Evolutionary conservation across 2,329 filamentous ascomycete genomes (phyloP).

Genomic region (Colletotrichum truncatum): DNA sequence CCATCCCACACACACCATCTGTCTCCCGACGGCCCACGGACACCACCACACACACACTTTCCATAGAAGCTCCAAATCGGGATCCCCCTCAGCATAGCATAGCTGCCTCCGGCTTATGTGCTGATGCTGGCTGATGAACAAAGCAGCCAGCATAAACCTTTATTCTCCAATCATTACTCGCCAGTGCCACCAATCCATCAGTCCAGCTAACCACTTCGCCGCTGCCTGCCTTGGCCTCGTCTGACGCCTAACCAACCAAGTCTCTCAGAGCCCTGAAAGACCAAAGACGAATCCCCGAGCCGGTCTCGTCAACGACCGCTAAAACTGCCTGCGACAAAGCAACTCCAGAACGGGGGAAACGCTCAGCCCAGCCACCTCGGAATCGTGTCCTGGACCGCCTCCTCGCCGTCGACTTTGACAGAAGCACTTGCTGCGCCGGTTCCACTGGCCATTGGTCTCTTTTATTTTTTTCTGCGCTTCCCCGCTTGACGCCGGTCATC

Average conservation of each 20-base stretch:
- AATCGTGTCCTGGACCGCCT: not conserved
- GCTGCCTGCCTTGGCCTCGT: not conserved
- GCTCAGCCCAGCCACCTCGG: conserved; percentile 3
- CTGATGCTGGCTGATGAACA: not conserved
- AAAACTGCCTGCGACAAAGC: conserved; percentile 2
- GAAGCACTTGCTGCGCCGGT: not conserved
- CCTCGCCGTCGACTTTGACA: conserved; percentile 5
- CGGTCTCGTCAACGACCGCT: conserved; percentile 7
- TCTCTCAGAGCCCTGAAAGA: conserved; percentile 1
- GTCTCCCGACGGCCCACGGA: not conserved
- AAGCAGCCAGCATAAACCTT: not conserved
- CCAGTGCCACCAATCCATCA: not conserved
- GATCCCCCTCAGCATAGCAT: not conserved
- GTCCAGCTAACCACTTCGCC: conserved; percentile 4
- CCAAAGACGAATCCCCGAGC: not conserved
- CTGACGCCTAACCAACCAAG: conserved; percentile 10
- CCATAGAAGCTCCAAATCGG: not conserved
- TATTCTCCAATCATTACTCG: conserved; percentile 21
- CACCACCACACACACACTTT: not conserved
- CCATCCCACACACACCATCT: not conserved
- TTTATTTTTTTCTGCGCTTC: not conserved
- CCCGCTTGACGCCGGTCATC: conserved; percentile 2
- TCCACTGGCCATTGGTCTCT: not conserved
- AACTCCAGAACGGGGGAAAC: not conserved
- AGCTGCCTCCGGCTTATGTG: not conserved